Percentiles rank a stretch among this genome's conserved stretches.
These are phyloP conservation scores for Ustilago bromivora DNA, from an alignment of 1,284 basidiomycete genomes.

Conservation along the genomic window DNA sequence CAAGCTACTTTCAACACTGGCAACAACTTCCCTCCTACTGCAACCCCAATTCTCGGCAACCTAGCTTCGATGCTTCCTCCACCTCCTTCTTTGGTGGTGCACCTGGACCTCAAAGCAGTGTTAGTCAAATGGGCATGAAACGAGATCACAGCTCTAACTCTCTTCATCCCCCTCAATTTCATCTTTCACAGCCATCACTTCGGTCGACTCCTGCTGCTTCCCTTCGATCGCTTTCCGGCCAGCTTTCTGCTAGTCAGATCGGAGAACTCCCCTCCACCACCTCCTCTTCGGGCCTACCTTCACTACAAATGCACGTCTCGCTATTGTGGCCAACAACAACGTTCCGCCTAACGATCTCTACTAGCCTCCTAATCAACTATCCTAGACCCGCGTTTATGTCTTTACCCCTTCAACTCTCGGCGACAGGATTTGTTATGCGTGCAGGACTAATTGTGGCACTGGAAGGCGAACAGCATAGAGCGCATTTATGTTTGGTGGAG, in stretches of 20 bases:
- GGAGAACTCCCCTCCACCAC: constrained; percentile 7
- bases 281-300: constrained; percentile 42
- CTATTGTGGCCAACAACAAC: constrained; percentile 61
- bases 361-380: constrained; percentile 94
- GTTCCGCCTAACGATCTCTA: constrained; percentile 78
- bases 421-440: constrained; percentile 86
- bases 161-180: constrained; percentile 24
- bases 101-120: constrained; percentile 42
- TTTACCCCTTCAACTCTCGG: constrained; percentile 88
- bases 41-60: constrained; percentile 23
- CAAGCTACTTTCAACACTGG: constrained; percentile 54
- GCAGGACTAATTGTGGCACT: constrained; percentile 91
- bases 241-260: constrained; percentile 15
- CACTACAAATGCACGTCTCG: constrained; percentile 59
- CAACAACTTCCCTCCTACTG: constrained; percentile 32
- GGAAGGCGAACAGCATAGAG: constrained; percentile 80
- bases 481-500: constrained; percentile 81
- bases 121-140: constrained; percentile 44
- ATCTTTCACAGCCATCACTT: constrained; percentile 26
- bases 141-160: constrained; percentile 20
- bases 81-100: constrained; percentile 32
- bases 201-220: constrained; percentile 29
- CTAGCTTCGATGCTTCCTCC: constrained; percentile 40
- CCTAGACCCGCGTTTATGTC: constrained; percentile 95
- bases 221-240: constrained; percentile 31